Percentiles rank a stretch among this genome's conserved stretches.
These are phyloP conservation scores for Babesia sp. DNA, from an alignment of 169 alveolate genomes.

Conservation along the genomic window DNA sequence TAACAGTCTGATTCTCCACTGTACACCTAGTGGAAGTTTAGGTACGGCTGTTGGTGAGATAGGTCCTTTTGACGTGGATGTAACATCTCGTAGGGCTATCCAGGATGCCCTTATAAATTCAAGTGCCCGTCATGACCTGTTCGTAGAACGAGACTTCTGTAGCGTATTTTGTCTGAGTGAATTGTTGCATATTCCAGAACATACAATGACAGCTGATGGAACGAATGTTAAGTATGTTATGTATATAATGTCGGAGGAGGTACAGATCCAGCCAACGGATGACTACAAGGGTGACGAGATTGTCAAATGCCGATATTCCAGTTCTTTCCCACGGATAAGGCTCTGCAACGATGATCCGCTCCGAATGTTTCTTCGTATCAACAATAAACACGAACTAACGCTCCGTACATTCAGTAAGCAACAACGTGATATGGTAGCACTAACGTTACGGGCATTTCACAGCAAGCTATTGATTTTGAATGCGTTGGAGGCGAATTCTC, in stretches of 20 bases:
- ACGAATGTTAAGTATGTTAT: slow-evolving; percentile 22
- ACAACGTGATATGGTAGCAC: slow-evolving; percentile 60
- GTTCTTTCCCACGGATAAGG: slow-evolving; percentile 46
- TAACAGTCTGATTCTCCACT: slow-evolving; percentile 40
- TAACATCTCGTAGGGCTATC: slow-evolving; percentile 48
- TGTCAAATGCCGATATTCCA: slow-evolving; percentile 50
- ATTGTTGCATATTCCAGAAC: neutral
- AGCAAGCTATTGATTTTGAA: slow-evolving; percentile 48
- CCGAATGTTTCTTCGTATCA: slow-evolving; percentile 29
- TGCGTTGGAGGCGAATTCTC: slow-evolving; percentile 51
- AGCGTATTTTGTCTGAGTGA: neutral
- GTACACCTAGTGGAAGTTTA: slow-evolving; percentile 20
- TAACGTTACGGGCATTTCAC: slow-evolving; percentile 66
- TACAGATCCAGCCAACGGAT: slow-evolving; percentile 58
- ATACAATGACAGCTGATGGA: slow-evolving; percentile 1
- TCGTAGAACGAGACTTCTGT: slow-evolving; percentile 20
- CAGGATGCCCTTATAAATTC: slow-evolving; percentile 61
- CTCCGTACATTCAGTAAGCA: slow-evolving; percentile 54
- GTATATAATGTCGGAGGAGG: slow-evolving; percentile 58
- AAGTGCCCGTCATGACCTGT: slow-evolving; percentile 46
- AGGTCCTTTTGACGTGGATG: slow-evolving; percentile 69
- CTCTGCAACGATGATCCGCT: slow-evolving; percentile 46
- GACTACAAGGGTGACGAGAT: slow-evolving; percentile 22
- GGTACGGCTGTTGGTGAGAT: slow-evolving; percentile 61
- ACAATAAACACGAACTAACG: slow-evolving; percentile 35